Percentiles rank a stretch among this genome's conserved stretches.
Conservation (phyloP, 345 rosid species). For the Odontarrhena argentea region DNA sequence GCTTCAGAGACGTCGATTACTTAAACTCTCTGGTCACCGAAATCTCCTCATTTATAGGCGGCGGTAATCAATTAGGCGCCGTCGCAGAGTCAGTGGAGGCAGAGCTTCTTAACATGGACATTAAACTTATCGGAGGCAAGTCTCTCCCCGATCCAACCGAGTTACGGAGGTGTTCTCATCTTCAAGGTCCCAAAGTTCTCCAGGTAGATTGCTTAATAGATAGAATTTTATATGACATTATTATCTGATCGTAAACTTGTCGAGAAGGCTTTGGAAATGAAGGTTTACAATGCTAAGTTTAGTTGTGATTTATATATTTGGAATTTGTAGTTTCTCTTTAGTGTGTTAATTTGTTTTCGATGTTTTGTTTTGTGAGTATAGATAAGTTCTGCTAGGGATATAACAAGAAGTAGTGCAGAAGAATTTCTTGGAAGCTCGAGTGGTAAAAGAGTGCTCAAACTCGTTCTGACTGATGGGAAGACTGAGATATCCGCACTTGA, state of each 20-base stretch:
- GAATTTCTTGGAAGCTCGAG: slow-evolving; percentile 53
- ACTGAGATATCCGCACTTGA: slow-evolving; percentile 72
- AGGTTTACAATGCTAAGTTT: slow-evolving; percentile 4
- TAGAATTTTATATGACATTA: background rate
- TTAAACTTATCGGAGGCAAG: slow-evolving; percentile 61
- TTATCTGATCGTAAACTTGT: background rate
- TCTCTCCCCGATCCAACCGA: slow-evolving; percentile 58
- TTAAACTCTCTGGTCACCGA: slow-evolving; percentile 43
- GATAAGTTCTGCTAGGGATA: slow-evolving; percentile 74
- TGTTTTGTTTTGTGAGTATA: slow-evolving; percentile 29
- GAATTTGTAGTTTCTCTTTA: background rate
- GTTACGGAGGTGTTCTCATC: slow-evolving; percentile 54
- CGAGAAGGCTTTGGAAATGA: no score
- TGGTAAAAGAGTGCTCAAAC: slow-evolving; percentile 58
- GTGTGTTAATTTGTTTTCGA: background rate
- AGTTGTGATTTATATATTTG: slow-evolving; percentile 12
- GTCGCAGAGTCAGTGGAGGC: slow-evolving; percentile 63
- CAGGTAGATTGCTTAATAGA: slow-evolving; percentile 49
- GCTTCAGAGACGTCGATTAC: slow-evolving; percentile 50
- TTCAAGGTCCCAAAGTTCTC: slow-evolving; percentile 78
- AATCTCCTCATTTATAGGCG: slow-evolving; percentile 51
- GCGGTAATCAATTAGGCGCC: slow-evolving; percentile 44
- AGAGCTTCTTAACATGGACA: slow-evolving; percentile 79
- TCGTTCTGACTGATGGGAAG: slow-evolving; percentile 73
- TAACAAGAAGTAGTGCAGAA: slow-evolving; percentile 66